These are phyloP conservation scores for Neurospora crassa DNA, from an alignment of 2,329 filamentous ascomycete species.

Conservation along the genomic window DNA sequence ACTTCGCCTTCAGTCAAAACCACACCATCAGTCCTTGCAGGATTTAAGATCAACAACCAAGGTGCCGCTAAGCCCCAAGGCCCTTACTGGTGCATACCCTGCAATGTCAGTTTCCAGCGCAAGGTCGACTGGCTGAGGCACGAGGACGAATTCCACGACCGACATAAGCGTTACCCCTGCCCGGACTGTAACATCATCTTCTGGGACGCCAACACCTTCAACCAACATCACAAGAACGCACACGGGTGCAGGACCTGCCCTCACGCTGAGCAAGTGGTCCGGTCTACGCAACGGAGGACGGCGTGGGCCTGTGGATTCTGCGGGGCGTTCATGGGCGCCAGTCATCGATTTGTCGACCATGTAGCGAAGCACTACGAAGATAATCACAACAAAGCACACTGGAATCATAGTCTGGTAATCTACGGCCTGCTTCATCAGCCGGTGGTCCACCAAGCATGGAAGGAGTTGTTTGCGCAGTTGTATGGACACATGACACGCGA, in stretches of 20 bases:
- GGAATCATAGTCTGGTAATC: slow-evolving; percentile 60
- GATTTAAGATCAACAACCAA: slow-evolving; percentile 18
- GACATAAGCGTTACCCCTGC: slow-evolving; percentile 58
- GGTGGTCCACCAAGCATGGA: slow-evolving; percentile 52
- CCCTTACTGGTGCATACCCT: slow-evolving; percentile 48
- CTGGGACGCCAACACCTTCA: slow-evolving; percentile 59
- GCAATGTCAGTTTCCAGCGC: slow-evolving; percentile 56
- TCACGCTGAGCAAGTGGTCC: slow-evolving; percentile 54
- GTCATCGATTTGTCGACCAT: slow-evolving; percentile 59
- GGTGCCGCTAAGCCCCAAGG: slow-evolving; percentile 30
- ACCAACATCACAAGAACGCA: slow-evolving; percentile 57
- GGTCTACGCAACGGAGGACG: slow-evolving; percentile 48
- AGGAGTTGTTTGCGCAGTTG: slow-evolving; percentile 38
- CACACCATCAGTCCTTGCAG: not conserved
- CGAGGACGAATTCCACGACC: slow-evolving; percentile 61
- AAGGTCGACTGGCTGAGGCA: slow-evolving; percentile 63
- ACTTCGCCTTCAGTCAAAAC: not conserved
- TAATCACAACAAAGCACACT: slow-evolving; percentile 53
- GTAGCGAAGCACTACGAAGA: slow-evolving; percentile 58
- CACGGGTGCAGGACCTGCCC: slow-evolving; percentile 50
- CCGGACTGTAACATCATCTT: slow-evolving; percentile 60
- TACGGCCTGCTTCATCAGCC: slow-evolving; percentile 59
- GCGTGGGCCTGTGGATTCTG: slow-evolving; percentile 62
- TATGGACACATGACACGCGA: slow-evolving; percentile 34
- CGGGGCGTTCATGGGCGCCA: slow-evolving; percentile 50